Evolutionary conservation across 805 yeast species (phyloP), one percentile per base, ranked within the genome.

Genomic region (Hanseniaspora hatyaiensis): DNA sequence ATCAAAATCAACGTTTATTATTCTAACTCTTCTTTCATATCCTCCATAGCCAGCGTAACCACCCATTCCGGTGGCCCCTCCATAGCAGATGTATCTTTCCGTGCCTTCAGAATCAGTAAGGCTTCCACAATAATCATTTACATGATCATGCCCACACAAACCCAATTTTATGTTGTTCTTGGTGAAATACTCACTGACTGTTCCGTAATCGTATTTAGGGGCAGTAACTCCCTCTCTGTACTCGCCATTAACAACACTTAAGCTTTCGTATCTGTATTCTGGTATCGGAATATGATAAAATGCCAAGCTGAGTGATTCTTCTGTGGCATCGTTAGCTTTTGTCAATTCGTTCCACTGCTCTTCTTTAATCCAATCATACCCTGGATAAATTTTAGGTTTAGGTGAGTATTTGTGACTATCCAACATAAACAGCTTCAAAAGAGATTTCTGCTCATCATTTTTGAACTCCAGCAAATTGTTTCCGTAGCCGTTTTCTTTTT

Each of bases 41-140:
- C 88, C 89, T 1, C 87, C 89, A 57, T 87, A 86, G 0, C 96
- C 96, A 8, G 82, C 96, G 59, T 92, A 92, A 0, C 96, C 97
- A 33, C 97, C 98, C 64, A 85, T 94, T 13, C 97, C 98, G 4
- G 75, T 72, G 1, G 79, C 94, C 22, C 98, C 98, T 3, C 95
- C 98, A 59, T 86, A 87, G 58, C 98, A 92, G 29, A 92, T 65
- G 94, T 95, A 85, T 28, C 81, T 63, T 11, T 53, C 57, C n/a
- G 54, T 54, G 6, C 55, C 51, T 20, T 42, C 34, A 2, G 58
- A 55, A n/a, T 65, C 60, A 19, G 67, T 61, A 53, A 82, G 82
- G 44, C 70, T 63, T 51, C 84, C 64, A 63, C 98, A 92, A 60
- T 74, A 92, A 59, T 92, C 97, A 62, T 92, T 92, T 55, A 86